Evolutionary conservation across 192 early-diverging fungal species (phyloP).

Genomic region (Umbelopsis ramanniana): DNA sequence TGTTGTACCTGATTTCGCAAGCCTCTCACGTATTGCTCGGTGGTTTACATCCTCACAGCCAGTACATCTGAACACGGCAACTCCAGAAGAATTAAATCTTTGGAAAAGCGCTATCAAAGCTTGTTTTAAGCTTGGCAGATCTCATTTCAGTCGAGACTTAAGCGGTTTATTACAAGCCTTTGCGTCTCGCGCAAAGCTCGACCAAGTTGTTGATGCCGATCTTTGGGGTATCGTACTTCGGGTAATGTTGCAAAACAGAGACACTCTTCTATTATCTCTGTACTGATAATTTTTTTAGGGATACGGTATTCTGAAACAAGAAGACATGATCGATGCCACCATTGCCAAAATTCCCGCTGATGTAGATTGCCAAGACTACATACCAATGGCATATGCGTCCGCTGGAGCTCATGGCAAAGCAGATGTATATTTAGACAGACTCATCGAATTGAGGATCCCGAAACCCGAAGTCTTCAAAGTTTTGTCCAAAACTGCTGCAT

Average conservation of each 20-base stretch:
- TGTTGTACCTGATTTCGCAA: background rate
- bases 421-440: background rate
- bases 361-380: conserved; percentile 16
- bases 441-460: background rate
- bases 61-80: background rate
- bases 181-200: conserved; percentile 10
- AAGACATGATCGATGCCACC: background rate
- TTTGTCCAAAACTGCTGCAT: conserved; percentile 28
- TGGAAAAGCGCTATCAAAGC: conserved; percentile 33
- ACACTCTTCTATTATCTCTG: background rate
- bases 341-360: background rate
- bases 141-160: conserved; percentile 26
- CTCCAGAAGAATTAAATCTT: conserved; percentile 19
- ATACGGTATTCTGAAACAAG: conserved; percentile 21
- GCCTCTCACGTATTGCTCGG: background rate
- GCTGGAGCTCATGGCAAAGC: conserved; percentile 18
- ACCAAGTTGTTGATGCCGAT: conserved; percentile 2
- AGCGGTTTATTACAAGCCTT: conserved; percentile 26
- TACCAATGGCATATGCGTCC: conserved; percentile 25
- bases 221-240: conserved; percentile 27
- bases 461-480: background rate
- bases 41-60: conserved; percentile 5
- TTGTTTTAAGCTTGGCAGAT: conserved; percentile 26
- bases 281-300: conserved; percentile 13
- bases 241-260: conserved; percentile 16